phyloP scores from a whole-genome alignment of 1,139 yeast species.

The Yamadazyma diddensiae region DNA sequence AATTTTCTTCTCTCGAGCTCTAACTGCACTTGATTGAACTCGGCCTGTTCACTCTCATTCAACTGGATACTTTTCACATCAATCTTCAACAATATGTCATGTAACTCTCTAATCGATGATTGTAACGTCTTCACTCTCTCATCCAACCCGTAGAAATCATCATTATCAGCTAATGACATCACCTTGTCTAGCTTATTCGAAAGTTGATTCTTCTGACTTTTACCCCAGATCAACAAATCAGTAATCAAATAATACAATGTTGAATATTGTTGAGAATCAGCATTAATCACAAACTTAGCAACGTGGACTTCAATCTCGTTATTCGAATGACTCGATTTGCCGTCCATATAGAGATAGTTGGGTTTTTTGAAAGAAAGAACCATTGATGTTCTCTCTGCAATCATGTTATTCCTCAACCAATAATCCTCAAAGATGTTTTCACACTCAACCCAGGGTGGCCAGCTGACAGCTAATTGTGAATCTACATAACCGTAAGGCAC shows the following conservation, averaged over 20 bases:
- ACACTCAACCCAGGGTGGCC: constrained; percentile 85
- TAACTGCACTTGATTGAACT: constrained; percentile 44
- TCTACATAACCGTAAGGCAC: constrained; percentile 25
- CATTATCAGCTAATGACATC: constrained; percentile 64
- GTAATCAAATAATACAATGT: constrained; percentile 62
- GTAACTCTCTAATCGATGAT: constrained; percentile 44
- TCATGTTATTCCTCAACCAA: constrained; percentile 51
- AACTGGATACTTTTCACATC: constrained; percentile 27
- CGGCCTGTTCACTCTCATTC: constrained; percentile 22
- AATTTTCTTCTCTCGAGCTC: constrained; percentile 56
- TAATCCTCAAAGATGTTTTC: constrained; percentile 75
- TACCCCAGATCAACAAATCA: constrained; percentile 65
- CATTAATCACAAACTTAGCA: constrained; percentile 65
- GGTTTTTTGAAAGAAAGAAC: constrained; percentile 65
- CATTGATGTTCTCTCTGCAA: constrained; percentile 62
- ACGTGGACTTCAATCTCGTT: constrained; percentile 51
- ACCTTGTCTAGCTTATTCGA: constrained; percentile 64
- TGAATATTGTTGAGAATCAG: constrained; percentile 73
- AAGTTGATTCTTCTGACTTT: constrained; percentile 55
- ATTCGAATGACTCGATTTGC: constrained; percentile 10
- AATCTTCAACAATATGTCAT: constrained; percentile 44
- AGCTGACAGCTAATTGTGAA: constrained; percentile 25
- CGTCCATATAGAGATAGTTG: constrained; percentile 49
- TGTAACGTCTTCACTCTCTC: constrained; percentile 55
- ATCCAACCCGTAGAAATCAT: constrained; percentile 57